Conservation (phyloP, 495 filamentous ascomycete genomes). For the Aspergillus haitiensis region DNA sequence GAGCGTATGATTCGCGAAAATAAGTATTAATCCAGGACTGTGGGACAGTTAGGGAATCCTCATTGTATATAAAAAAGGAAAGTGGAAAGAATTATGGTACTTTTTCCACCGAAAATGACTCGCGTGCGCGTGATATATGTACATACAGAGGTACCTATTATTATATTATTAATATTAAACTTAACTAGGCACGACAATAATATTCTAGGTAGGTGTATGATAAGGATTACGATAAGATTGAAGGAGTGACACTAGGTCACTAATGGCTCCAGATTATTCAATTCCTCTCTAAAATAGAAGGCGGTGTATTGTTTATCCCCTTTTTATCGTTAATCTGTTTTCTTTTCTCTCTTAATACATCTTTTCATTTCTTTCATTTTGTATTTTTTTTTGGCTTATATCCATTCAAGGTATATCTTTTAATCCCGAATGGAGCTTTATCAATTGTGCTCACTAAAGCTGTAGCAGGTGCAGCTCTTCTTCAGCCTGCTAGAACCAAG, state of each 20-base stretch:
- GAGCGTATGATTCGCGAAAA: no score
- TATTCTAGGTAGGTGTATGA: no score
- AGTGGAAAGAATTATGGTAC: no score
- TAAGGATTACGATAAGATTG: no score
- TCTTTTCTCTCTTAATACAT: neutral
- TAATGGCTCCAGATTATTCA: neutral
- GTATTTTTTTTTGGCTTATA: neutral
- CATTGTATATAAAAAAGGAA: no score
- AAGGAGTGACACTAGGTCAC: neutral
- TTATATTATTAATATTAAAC: no score
- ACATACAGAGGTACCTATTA: no score
- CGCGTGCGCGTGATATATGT: no score
- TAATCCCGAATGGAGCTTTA: neutral
- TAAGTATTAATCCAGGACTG: no score
- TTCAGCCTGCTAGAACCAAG: neutral
- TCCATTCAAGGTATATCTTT: neutral
- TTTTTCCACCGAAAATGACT: no score
- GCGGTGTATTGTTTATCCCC: conserved; percentile 8
- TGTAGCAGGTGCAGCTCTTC: neutral
- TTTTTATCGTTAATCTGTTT: conserved; percentile 1
- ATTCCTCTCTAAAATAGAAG: neutral
- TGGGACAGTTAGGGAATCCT: no score
- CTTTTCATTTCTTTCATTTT: neutral
- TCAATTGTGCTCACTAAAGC: neutral
- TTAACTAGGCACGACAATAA: no score